Conservation (phyloP, 257 asterid genomes). For the Solanum appendiculatum region DNA sequence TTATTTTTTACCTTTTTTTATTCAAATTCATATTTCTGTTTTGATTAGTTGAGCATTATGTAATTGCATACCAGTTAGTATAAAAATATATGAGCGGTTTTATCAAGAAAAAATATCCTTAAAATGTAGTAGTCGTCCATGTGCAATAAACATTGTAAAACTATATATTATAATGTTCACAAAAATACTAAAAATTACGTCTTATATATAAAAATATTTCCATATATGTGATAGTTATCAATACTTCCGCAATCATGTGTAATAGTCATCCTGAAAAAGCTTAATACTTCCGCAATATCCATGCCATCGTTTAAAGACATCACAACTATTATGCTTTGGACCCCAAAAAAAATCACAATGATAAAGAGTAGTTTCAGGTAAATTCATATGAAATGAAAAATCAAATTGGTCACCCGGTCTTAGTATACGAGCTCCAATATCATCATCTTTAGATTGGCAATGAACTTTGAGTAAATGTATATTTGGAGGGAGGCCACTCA, state of each 20-base stretch:
- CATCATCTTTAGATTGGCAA: background rate
- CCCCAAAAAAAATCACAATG: background rate
- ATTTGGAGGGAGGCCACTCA: background rate
- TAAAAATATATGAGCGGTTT: too few relatives aligned
- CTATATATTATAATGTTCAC: too few relatives aligned
- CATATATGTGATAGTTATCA: background rate
- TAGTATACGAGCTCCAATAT: background rate
- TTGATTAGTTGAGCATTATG: too few relatives aligned
- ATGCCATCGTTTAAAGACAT: background rate
- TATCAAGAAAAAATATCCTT: background rate
- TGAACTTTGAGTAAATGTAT: too few relatives aligned
- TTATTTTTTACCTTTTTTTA: too few relatives aligned
- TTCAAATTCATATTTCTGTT: too few relatives aligned
- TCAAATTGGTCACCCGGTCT: background rate
- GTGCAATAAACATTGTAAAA: background rate
- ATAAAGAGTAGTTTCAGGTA: background rate
- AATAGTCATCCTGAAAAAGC: background rate
- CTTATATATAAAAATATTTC: background rate
- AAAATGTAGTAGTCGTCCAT: background rate
- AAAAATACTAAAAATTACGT: background rate
- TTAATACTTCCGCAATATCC: background rate
- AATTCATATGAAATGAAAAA: background rate
- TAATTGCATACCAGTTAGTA: too few relatives aligned
- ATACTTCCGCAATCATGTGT: too few relatives aligned
- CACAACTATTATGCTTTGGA: background rate